Evolutionary conservation across 2,329 filamentous ascomycete species (phyloP).

Genomic region (Exophiala mesophila): DNA sequence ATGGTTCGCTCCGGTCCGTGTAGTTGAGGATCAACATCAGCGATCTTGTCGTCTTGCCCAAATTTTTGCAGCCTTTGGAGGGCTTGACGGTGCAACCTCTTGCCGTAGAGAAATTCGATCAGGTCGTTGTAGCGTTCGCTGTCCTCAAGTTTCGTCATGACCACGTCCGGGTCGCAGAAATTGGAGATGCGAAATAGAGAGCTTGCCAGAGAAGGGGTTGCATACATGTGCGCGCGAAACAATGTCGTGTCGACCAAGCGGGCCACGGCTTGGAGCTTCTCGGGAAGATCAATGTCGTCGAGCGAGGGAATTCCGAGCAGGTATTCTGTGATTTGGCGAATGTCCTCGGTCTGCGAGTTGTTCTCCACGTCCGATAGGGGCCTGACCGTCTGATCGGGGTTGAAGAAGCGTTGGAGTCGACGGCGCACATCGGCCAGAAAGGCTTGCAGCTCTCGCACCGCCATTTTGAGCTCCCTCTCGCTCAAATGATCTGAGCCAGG

Average conservation of each 20-base stretch:
- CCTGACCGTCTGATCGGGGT: slow-evolving; percentile 51
- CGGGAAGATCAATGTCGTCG: slow-evolving; percentile 57
- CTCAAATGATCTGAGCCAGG: slow-evolving; percentile 31
- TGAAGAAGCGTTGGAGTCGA: slow-evolving; percentile 57
- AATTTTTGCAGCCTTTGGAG: slow-evolving; percentile 78
- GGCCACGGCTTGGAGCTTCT: slow-evolving; percentile 69
- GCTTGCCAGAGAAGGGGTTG: slow-evolving; percentile 74
- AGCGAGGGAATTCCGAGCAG: slow-evolving; percentile 47
- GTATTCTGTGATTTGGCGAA: slow-evolving; percentile 42
- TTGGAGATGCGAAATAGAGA: slow-evolving; percentile 93
- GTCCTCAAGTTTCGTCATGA: slow-evolving; percentile 87
- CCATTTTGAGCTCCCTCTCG: slow-evolving; percentile 76
- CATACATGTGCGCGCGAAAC: slow-evolving; percentile 93
- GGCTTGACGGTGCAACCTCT: slow-evolving; percentile 84
- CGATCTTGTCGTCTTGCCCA: slow-evolving; percentile 52
- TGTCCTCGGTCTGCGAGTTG: slow-evolving; percentile 35
- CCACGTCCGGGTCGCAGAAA: slow-evolving; percentile 92
- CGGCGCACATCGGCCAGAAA: slow-evolving; percentile 82
- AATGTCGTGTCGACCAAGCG: slow-evolving; percentile 87
- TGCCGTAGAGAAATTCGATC: slow-evolving; percentile 96
- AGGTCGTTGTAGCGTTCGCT: slow-evolving; percentile 85
- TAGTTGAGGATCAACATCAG: slow-evolving; percentile 48
- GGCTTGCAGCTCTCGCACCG: slow-evolving; percentile 75
- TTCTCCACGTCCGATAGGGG: slow-evolving; percentile 29
- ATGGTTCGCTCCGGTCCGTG: slow-evolving; percentile 80